Base-by-base conservation (phyloP, 306 rosid species). In the Cajanus cajan region DNA sequence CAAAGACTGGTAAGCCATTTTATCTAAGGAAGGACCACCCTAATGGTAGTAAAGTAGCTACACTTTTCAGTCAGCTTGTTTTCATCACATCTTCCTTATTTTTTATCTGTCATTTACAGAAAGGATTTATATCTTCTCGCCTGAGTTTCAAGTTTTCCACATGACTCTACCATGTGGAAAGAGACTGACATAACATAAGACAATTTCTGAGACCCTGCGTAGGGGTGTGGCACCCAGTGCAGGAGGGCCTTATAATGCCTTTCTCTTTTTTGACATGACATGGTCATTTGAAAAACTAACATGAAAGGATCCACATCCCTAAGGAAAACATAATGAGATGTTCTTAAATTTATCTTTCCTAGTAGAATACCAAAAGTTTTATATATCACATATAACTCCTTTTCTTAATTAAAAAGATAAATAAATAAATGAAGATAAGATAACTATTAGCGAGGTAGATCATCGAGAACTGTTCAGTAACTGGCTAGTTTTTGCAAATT, bases 371-470 rank as follows among this genome's bases (percentile, higher is more conserved):
- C 16, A 63, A 61, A 48, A 76, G 54, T n/a, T 55, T 33, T 10
- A 4, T n/a, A 77, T 40, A 22, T 65, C 55, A 50, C 36, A 48
- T 1, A 78, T 78, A 21, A 52, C 41, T 52, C 43, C 16, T 61
- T 62, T 71, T 61, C 69, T 71, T 77, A 14, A 69, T 58, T 15
- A 57, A 70, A 16, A 74, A 62, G n/a, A n/a, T n/a, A n/a, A n/a
- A n/a, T n/a, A 51, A 50, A 71, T 37, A 51, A 54, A 52, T 22
- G 16, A 80, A 41, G 62, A 73, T 58, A 65, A 28, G n/a, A n/a
- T n/a, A n/a, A 50, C 21, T 33, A 83, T 72, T 34, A 43, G 31
- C 55, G 25, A 62, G 41, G 67, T 57, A 43, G 51, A 33, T 51
- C 58, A 45, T 59, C 61, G 73, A 45, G 18, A 54, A 41, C 7